Evolutionary conservation across 164 flowering plant species (phyloP).

Genomic region (Liquidambar formosana): DNA sequence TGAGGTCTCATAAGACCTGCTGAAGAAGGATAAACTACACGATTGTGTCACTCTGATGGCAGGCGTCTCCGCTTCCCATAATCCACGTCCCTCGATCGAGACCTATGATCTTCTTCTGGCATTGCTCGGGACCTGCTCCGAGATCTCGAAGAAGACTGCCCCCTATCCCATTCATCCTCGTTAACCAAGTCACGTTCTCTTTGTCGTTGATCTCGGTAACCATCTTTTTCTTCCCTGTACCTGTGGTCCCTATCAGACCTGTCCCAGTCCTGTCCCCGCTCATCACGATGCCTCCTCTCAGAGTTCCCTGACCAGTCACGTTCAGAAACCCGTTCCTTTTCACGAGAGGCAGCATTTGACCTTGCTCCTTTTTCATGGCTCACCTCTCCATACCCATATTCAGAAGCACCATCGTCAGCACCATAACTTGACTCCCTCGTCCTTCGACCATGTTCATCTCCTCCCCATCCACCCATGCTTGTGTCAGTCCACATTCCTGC

Average conservation of each 20-base stretch:
- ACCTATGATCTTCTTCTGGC: constrained; percentile 68
- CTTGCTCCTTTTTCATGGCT: constrained; percentile 56
- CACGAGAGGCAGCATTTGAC: constrained; percentile 52
- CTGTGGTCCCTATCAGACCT: constrained; percentile 61
- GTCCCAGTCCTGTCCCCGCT: constrained; percentile 57
- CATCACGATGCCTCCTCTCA: constrained; percentile 65
- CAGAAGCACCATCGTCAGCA: constrained; percentile 73
- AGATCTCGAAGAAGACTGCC: constrained; percentile 71
- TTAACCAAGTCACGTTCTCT: constrained; percentile 56
- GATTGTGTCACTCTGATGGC: constrained; percentile 55
- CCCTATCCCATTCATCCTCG: constrained; percentile 76
- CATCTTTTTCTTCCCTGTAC: constrained; percentile 71
- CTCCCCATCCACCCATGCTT: constrained; percentile 67
- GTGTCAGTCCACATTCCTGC: constrained; percentile 69
- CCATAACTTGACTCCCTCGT: constrained; percentile 71
- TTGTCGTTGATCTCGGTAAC: constrained; percentile 59
- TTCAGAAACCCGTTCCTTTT: constrained; percentile 64
- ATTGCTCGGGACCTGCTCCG: constrained; percentile 62
- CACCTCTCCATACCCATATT: constrained; percentile 62
- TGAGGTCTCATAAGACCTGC: constrained; percentile 16
- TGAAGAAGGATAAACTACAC: constrained; percentile 13
- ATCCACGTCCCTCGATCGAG: constrained; percentile 78
- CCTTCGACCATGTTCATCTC: constrained; percentile 51
- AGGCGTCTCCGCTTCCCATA: constrained; percentile 82
- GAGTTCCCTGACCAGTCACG: constrained; percentile 62